phyloP scores from a whole-genome alignment of 441 rosid genomes.

The Aquilaria agallochum region DNA sequence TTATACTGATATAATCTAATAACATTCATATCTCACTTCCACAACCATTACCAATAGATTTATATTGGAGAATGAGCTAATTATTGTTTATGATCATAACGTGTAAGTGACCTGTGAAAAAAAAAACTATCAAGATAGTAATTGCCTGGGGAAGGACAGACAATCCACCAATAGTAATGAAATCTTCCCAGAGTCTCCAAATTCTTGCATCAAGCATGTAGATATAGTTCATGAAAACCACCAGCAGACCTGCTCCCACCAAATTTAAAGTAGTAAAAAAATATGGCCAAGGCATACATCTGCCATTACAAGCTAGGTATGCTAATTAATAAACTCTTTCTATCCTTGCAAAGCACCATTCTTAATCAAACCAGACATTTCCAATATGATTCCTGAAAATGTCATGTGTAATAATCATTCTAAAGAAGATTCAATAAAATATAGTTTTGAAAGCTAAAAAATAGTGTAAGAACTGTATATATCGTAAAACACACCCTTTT shows the following conservation, averaged over 20 bases:
- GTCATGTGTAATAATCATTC: slow-evolving; percentile 15
- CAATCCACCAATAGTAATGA: slow-evolving; percentile 74
- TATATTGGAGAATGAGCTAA: not conserved
- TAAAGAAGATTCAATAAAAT: slow-evolving; percentile 8
- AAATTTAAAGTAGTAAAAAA: slow-evolving; percentile 51
- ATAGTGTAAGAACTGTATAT: too few species aligned
- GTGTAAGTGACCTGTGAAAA: too few species aligned
- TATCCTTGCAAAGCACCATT: slow-evolving; percentile 58
- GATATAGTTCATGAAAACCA: slow-evolving; percentile 53
- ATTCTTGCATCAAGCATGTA: slow-evolving; percentile 41
- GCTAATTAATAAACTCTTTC: slow-evolving; percentile 42
- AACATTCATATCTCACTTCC: not conserved
- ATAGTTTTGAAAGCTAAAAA: too few species aligned
- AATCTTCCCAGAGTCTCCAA: slow-evolving; percentile 87
- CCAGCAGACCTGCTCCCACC: slow-evolving; percentile 51
- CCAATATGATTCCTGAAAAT: slow-evolving; percentile 74
- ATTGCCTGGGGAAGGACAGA: slow-evolving; percentile 78
- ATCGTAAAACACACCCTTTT: too few species aligned
- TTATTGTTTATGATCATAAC: too few species aligned
- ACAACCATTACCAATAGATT: not conserved
- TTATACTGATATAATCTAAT: not conserved
- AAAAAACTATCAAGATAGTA: slow-evolving; percentile 7
- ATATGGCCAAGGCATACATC: slow-evolving; percentile 69
- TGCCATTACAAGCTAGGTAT: slow-evolving; percentile 63
- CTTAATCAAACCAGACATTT: slow-evolving; percentile 78